Conservation (phyloP, 225 moss, liverwort and hornwort genomes). For the Ulota crispa region DNA sequence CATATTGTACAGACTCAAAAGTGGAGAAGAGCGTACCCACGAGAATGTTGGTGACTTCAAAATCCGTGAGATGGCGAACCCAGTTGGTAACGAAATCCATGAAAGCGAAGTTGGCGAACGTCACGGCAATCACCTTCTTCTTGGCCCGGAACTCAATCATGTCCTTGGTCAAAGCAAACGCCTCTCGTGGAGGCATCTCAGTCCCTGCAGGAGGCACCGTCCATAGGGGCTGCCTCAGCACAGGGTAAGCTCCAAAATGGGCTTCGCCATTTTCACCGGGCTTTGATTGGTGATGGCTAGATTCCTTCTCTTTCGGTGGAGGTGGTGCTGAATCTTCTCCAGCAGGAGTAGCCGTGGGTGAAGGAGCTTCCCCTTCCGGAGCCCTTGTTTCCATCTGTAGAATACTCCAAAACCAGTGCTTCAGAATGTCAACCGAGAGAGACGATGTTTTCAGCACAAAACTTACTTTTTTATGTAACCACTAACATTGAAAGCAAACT, state of each 20-base stretch:
- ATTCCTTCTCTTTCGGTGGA: constrained; percentile 13
- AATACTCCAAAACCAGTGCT: constrained; percentile 12
- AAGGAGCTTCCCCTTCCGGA: background rate
- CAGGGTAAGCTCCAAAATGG: constrained; percentile 43
- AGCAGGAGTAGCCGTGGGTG: background rate
- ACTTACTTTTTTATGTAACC: background rate
- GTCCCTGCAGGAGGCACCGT: constrained; percentile 62
- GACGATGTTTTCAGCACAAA: background rate
- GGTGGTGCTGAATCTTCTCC: background rate
- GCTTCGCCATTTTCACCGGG: constrained; percentile 58
- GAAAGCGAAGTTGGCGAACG: constrained; percentile 90
- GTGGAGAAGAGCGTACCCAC: constrained; percentile 57
- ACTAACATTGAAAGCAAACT: background rate
- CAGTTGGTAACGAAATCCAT: constrained; percentile 87
- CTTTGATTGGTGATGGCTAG: constrained; percentile 24
- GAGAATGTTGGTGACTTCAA: constrained; percentile 75
- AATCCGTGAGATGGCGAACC: constrained; percentile 85
- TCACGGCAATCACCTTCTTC: constrained; percentile 84
- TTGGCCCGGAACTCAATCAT: constrained; percentile 83
- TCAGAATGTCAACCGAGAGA: constrained; percentile 1
- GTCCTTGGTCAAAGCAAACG: constrained; percentile 73
- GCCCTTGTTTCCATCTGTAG: constrained; percentile 28
- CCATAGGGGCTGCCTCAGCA: constrained; percentile 79
- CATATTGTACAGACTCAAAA: background rate
- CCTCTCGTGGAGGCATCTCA: constrained; percentile 67